phyloP scores from a whole-genome alignment of 495 filamentous ascomycete genomes.

The Neurospora tetraspora region DNA sequence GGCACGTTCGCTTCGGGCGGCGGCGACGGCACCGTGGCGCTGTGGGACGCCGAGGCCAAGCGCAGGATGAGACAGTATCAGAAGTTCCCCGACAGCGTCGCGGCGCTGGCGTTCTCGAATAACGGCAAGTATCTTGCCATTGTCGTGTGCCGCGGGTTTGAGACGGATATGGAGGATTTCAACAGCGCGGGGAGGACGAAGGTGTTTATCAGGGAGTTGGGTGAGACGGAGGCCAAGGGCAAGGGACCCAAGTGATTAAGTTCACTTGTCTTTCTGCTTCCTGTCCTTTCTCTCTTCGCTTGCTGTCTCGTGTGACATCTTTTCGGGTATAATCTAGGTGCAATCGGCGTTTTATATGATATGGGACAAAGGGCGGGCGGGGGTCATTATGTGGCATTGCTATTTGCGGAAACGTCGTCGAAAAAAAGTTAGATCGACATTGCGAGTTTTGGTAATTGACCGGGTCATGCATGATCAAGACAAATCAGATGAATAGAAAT shows the following conservation, averaged over 20 bases:
- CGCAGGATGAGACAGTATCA: constrained; percentile 84
- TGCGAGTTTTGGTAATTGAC: not conserved
- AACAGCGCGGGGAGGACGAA: constrained; percentile 58
- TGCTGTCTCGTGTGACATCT: not conserved
- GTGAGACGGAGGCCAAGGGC: constrained; percentile 78
- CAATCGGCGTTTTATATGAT: not conserved
- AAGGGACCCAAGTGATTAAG: constrained; percentile 54
- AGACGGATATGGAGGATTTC: constrained; percentile 77
- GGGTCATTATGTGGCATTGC: not conserved
- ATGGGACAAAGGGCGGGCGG: not conserved
- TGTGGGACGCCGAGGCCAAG: constrained; percentile 94
- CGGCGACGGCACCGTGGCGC: constrained; percentile 84
- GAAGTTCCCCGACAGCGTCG: constrained; percentile 67
- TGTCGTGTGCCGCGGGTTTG: constrained; percentile 81
- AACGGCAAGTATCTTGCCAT: constrained; percentile 80
- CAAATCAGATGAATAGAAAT: not conserved
- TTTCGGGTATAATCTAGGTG: not conserved
- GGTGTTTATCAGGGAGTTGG: constrained; percentile 72
- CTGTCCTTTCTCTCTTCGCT: not conserved
- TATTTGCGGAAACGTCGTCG: not conserved
- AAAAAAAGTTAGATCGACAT: not conserved
- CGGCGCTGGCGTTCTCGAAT: constrained; percentile 61
- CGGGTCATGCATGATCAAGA: not conserved
- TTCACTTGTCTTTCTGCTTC: not conserved
- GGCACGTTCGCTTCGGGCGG: constrained; percentile 91